A percentile compares a stretch with the other conserved stretches of the same genome.
Evolutionary conservation across 306 rosid species (phyloP).

Genomic region (Dryas octopetala): DNA sequence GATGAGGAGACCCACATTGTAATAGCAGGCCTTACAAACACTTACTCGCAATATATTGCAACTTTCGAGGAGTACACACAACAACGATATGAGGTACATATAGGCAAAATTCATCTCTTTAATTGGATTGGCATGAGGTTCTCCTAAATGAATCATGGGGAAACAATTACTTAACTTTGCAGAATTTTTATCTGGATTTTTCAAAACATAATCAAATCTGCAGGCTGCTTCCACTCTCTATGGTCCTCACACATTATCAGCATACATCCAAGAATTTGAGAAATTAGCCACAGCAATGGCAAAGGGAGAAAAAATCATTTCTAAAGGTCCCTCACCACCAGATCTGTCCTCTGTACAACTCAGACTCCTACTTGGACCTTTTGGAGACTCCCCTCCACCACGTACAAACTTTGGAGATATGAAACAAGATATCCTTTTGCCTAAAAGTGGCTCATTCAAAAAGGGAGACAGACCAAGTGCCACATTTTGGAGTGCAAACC

Average conservation of each 20-base stretch:
- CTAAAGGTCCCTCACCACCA: conserved; percentile 56
- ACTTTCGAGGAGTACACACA: conserved; percentile 75
- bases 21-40: conserved; percentile 83
- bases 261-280: conserved; percentile 80
- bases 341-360: conserved; percentile 61
- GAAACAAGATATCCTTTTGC: conserved; percentile 55
- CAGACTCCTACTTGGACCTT: conserved; percentile 34
- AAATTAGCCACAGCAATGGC: conserved; percentile 75
- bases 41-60: conserved; percentile 77
- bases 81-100: conserved; percentile 74
- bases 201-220: background rate
- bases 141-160: background rate
- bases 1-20: conserved; percentile 50
- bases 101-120: background rate
- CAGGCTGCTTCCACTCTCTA: conserved; percentile 89
- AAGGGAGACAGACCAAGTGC: conserved; percentile 55
- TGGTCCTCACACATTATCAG: conserved; percentile 86
- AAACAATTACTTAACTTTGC: background rate
- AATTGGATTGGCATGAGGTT: background rate
- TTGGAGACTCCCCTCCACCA: conserved; percentile 47
- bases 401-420: conserved; percentile 63
- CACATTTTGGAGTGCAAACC: conserved; percentile 77
- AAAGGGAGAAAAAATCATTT: conserved; percentile 35
- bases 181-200: background rate
- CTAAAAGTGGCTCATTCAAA: conserved; percentile 48